Percentiles rank a stretch among this genome's conserved stretches.
Evolutionary conservation across 2,329 filamentous ascomycete species (phyloP).

Genomic region (Epichloe sylvatica): DNA sequence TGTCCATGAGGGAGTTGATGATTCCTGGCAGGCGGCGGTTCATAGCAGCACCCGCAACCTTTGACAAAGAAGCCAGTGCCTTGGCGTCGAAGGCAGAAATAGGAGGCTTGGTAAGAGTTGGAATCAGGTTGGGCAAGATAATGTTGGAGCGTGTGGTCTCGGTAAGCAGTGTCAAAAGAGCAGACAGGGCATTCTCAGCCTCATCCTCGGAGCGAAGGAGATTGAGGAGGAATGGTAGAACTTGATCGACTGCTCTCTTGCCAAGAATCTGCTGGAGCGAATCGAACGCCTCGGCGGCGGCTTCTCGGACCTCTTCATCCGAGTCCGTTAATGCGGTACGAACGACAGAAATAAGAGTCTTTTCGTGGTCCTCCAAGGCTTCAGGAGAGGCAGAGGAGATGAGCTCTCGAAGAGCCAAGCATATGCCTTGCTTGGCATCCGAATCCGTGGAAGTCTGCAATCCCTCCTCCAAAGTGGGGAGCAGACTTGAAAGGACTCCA

Average conservation of each 20-base stretch:
- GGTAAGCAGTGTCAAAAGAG: slow-evolving; percentile 83
- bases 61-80: slow-evolving; percentile 80
- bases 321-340: slow-evolving; percentile 83
- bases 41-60: slow-evolving; percentile 83
- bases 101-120: slow-evolving; percentile 77
- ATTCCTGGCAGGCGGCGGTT: slow-evolving; percentile 79
- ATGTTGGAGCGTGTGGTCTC: slow-evolving; percentile 90
- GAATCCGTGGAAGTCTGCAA: slow-evolving; percentile 77
- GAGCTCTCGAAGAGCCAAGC: slow-evolving; percentile 85
- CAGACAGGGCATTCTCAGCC: slow-evolving; percentile 83
- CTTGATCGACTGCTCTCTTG: slow-evolving; percentile 89
- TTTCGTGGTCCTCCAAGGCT: slow-evolving; percentile 84
- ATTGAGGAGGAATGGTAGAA: slow-evolving; percentile 80
- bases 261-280: slow-evolving; percentile 85
- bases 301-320: slow-evolving; percentile 80
- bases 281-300: slow-evolving; percentile 94
- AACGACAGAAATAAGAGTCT: slow-evolving; percentile 86
- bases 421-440: slow-evolving; percentile 93
- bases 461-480: slow-evolving; percentile 87
- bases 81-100: slow-evolving; percentile 92
- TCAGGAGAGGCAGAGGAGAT: slow-evolving; percentile 81
- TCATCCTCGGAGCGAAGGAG: slow-evolving; percentile 76
- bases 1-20: slow-evolving; percentile 88
- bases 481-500: slow-evolving; percentile 70
- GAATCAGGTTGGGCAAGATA: slow-evolving; percentile 90